A percentile compares a stretch with the other conserved stretches of the same genome.
Conservation (phyloP, 768 basidiomycete species). For the Crassisporium funariophilum region DNA sequence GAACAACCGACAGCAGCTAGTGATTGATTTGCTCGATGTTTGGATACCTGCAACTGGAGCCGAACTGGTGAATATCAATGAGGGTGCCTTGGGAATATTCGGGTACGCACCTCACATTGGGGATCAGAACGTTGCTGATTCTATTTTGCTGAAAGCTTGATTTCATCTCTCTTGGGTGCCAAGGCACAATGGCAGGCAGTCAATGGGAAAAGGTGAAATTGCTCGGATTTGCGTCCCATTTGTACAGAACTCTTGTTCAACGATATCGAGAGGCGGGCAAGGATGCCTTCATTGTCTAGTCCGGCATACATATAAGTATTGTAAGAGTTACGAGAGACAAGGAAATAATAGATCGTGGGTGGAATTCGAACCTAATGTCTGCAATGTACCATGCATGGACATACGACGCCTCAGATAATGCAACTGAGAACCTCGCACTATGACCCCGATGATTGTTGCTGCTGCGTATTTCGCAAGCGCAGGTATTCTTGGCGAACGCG, state of each 20-base stretch:
- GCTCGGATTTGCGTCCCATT: too few species aligned
- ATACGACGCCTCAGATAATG: too few species aligned
- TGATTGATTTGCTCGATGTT: conserved; percentile 83
- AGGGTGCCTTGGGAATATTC: conserved; percentile 81
- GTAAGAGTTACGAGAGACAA: too few species aligned
- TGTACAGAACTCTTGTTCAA: too few species aligned
- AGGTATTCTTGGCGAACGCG: conserved; percentile 72
- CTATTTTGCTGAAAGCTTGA: conserved; percentile 45
- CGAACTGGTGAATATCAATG: conserved; percentile 75
- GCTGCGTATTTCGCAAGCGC: conserved; percentile 55
- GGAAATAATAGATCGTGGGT: too few species aligned
- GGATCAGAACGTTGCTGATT: background rate
- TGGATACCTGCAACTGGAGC: conserved; percentile 89
- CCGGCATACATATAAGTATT: too few species aligned
- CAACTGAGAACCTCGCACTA: too few species aligned
- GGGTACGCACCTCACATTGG: conserved; percentile 53
- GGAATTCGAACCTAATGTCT: too few species aligned
- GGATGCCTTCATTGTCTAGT: too few species aligned
- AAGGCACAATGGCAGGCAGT: conserved; percentile 67
- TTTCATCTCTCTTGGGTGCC: conserved; percentile 71
- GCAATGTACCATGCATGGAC: too few species aligned
- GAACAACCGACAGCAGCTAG: conserved; percentile 74
- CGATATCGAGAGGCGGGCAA: too few species aligned
- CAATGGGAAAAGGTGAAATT: conserved; percentile 40
- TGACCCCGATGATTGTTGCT: conserved; percentile 11